A percentile compares a stretch with the other conserved stretches of the same genome.
Conservation (phyloP, 164 flowering plant species). For the Umbellularia californica region DNA sequence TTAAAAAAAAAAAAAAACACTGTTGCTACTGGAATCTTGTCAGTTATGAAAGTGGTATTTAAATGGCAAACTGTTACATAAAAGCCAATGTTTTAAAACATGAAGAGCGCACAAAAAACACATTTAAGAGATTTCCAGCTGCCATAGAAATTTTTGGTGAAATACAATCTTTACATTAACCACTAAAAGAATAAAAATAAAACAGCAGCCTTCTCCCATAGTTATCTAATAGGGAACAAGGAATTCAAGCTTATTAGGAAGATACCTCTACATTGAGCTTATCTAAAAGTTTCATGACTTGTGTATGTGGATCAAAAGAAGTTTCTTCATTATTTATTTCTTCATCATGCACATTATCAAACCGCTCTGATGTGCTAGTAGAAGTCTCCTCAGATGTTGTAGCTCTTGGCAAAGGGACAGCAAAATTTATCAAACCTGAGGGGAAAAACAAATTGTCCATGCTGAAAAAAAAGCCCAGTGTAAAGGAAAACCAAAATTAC, state of each 20-base stretch:
- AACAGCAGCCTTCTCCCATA: too few species aligned
- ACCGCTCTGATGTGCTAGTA: background rate
- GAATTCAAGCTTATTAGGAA: background rate
- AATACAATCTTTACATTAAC: too few species aligned
- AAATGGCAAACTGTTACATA: too few species aligned
- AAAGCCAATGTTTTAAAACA: background rate
- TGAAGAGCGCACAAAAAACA: too few species aligned
- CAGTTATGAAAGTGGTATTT: too few species aligned
- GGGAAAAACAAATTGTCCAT: background rate
- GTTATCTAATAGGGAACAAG: background rate
- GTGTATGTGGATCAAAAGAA: background rate
- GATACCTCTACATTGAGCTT: slow-evolving; percentile 1
- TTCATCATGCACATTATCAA: background rate
- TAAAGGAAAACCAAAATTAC: background rate
- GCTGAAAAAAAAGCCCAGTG: too few species aligned
- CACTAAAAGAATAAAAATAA: too few species aligned
- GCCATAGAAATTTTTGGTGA: background rate
- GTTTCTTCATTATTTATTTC: background rate
- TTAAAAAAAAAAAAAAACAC: too few species aligned
- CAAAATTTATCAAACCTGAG: background rate
- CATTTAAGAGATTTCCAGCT: background rate
- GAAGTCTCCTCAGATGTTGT: background rate
- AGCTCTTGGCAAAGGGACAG: background rate
- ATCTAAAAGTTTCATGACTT: background rate
- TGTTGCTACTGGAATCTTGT: too few species aligned